phyloP scores from a whole-genome alignment of 2,329 filamentous ascomycete genomes.

The Phaeosphaeriaceae sp. region DNA sequence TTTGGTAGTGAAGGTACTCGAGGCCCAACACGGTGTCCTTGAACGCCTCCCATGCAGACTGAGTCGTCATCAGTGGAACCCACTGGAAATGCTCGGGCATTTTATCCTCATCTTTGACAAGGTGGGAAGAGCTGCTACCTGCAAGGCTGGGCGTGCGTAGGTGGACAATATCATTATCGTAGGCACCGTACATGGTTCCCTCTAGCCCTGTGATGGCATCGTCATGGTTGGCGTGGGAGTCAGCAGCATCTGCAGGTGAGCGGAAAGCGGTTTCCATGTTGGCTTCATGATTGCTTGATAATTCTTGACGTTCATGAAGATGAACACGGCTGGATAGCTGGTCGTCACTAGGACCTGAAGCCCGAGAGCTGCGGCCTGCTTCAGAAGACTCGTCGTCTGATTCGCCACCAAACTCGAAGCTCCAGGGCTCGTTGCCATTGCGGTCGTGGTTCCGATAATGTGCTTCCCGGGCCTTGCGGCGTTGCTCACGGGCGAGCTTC shows the following conservation, averaged over 20 bases:
- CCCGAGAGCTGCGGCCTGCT: conserved; percentile 31
- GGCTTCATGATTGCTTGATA: conserved; percentile 23
- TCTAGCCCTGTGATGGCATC: conserved; percentile 65
- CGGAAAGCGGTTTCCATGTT: conserved; percentile 47
- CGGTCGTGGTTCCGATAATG: conserved; percentile 37
- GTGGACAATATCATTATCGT: conserved; percentile 64
- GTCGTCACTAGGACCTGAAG: conserved; percentile 29
- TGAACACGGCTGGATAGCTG: conserved; percentile 24
- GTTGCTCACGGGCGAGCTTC: conserved; percentile 53
- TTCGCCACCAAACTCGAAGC: conserved; percentile 77
- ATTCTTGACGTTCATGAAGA: conserved; percentile 27
- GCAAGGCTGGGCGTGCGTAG: conserved; percentile 80
- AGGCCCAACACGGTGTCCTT: conserved; percentile 91
- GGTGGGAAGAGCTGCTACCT: conserved; percentile 71
- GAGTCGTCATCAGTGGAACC: conserved; percentile 89
- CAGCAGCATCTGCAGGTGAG: conserved; percentile 27
- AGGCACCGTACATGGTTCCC: conserved; percentile 78
- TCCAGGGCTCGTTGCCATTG: conserved; percentile 73
- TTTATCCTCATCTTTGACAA: conserved; percentile 56
- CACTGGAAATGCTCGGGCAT: conserved; percentile 89
- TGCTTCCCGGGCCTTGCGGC: conserved; percentile 46
- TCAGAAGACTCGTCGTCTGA: conserved; percentile 58
- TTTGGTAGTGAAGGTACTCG: conserved; percentile 75
- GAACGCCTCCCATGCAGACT: conserved; percentile 82
- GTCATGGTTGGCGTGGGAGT: conserved; percentile 9